These are phyloP conservation scores for Trifolium fragiferum DNA, from an alignment of 306 rosid genomes.

Conservation along the genomic window DNA sequence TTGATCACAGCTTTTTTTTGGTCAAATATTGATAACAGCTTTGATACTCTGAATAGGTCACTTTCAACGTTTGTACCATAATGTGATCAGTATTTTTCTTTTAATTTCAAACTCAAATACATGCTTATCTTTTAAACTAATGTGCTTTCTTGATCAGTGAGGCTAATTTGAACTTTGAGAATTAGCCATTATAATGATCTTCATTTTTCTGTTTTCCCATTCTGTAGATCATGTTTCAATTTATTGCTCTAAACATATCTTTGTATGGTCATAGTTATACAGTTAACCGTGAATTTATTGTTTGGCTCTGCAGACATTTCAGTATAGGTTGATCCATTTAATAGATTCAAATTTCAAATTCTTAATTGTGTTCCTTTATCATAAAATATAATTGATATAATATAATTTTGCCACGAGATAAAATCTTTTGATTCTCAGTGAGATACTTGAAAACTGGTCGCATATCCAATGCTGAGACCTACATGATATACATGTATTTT, in stretches of 20 bases:
- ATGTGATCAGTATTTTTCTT: background rate
- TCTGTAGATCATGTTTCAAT: background rate
- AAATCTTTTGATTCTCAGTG: background rate
- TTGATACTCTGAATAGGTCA: background rate
- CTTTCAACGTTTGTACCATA: background rate
- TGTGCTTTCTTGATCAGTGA: background rate
- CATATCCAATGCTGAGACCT: background rate
- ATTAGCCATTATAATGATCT: background rate
- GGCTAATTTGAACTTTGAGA: conserved; percentile 8
- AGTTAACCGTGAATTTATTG: background rate
- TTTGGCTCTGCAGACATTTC: background rate
- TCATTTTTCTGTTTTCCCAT: background rate
- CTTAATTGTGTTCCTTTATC: conserved; percentile 15
- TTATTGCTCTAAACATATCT: background rate
- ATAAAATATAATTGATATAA: background rate
- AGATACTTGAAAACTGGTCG: background rate
- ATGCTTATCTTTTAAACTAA: background rate
- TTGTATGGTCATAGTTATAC: background rate
- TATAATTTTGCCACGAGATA: conserved; percentile 8
- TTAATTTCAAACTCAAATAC: background rate
- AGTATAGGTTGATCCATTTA: conserved; percentile 22
- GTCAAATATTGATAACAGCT: background rate
- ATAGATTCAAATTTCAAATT: conserved; percentile 1
- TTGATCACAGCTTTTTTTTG: background rate
- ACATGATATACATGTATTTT: background rate